These are phyloP conservation scores for Trichoderma afroharzianum DNA, from an alignment of 2,329 filamentous ascomycete species.

Conservation along the genomic window DNA sequence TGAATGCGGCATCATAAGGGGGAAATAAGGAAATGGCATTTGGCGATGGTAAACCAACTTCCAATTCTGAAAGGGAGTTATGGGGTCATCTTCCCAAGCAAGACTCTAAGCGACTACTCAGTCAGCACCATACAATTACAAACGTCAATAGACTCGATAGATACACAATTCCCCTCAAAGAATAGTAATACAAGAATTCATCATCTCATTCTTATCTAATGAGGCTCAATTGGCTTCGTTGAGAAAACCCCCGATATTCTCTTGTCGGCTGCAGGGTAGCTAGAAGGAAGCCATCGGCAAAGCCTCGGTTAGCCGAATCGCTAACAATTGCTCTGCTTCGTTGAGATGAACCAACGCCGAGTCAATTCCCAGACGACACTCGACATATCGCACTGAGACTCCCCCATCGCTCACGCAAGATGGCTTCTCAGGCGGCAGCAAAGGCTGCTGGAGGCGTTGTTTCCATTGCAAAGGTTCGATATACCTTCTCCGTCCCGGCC, in stretches of 20 bases:
- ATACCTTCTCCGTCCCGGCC: not conserved
- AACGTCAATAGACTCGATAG: not conserved
- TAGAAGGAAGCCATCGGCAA: conserved; percentile 19
- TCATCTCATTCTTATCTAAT: not conserved
- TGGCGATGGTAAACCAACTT: not conserved
- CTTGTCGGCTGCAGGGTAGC: not conserved
- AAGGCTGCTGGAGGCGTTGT: conserved; percentile 54
- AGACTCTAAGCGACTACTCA: not conserved
- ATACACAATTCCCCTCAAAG: not conserved
- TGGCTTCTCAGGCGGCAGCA: conserved; percentile 59
- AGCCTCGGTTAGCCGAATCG: conserved; percentile 29
- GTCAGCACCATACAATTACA: not conserved
- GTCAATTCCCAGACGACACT: conserved; percentile 23
- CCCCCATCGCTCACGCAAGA: conserved; percentile 37
- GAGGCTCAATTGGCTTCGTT: not conserved
- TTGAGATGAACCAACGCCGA: conserved; percentile 23
- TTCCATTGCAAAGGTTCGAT: conserved; percentile 56
- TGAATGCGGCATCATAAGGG: not conserved
- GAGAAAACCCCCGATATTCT: not conserved
- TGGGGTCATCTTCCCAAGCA: too few species aligned
- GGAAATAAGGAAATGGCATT: not conserved
- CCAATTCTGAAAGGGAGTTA: not conserved
- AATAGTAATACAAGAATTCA: not conserved
- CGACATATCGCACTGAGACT: conserved; percentile 9
- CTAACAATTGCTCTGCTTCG: not conserved